phyloP scores from a whole-genome alignment of 148 eudicot species.

The Nepenthes gracilis region DNA sequence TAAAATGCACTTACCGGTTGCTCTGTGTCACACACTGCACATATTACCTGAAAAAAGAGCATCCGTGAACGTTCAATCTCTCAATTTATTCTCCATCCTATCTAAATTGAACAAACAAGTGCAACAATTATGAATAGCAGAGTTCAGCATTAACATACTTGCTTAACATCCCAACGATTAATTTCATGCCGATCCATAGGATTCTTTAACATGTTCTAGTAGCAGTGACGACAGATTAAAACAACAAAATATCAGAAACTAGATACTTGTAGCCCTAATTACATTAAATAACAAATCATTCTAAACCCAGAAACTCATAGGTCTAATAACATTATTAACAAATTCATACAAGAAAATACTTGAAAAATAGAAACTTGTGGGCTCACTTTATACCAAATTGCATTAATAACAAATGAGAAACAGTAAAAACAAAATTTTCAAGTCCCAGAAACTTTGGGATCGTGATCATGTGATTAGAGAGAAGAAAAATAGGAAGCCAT shows the following conservation, averaged over 20 bases:
- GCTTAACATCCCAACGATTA: conserved; percentile 51
- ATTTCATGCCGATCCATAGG: conserved; percentile 75
- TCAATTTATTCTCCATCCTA: not conserved
- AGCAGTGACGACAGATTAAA: conserved; percentile 7
- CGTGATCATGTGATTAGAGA: not conserved
- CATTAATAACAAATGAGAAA: too few species aligned
- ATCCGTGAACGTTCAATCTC: conserved; percentile 2
- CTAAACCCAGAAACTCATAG: conserved; percentile 1
- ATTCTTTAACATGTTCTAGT: conserved; percentile 48
- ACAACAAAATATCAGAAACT: conserved; percentile 1
- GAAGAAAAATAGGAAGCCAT: conserved; percentile 1
- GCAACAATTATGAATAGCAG: not conserved
- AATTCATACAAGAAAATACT: not conserved
- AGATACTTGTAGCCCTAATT: not conserved
- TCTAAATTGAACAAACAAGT: not conserved
- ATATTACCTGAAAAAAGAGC: conserved; percentile 45
- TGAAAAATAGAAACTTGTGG: too few species aligned
- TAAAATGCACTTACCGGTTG: conserved; percentile 57
- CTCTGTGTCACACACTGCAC: conserved; percentile 94
- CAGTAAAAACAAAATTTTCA: not conserved
- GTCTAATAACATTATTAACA: not conserved
- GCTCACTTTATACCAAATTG: too few species aligned
- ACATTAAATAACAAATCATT: not conserved
- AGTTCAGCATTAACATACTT: conserved; percentile 37
- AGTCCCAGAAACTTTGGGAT: not conserved